Conservation (phyloP, 2,329 filamentous ascomycete species). For the Pestalotiopsis sp. region DNA sequence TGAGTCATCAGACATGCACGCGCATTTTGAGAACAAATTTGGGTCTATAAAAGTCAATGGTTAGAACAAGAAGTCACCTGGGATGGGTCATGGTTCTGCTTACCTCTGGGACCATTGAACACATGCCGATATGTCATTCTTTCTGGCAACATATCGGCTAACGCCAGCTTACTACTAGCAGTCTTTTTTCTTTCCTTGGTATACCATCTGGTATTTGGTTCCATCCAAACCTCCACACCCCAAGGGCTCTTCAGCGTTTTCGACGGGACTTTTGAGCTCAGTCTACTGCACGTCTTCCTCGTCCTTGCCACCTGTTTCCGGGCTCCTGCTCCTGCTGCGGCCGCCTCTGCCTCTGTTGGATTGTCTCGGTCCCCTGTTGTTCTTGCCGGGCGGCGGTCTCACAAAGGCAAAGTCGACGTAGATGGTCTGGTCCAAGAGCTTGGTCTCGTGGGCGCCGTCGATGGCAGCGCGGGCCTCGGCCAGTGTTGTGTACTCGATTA, state of each 20-base stretch:
- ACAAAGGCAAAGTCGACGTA: slow-evolving; percentile 86
- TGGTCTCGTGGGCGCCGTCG: slow-evolving; percentile 74
- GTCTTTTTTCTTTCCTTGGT: not conserved
- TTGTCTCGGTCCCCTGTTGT: slow-evolving; percentile 41
- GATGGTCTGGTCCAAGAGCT: slow-evolving; percentile 80
- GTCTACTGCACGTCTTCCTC: not conserved
- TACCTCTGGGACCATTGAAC: slow-evolving; percentile 1
- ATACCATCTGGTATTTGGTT: not conserved
- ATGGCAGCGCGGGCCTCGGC: slow-evolving; percentile 81
- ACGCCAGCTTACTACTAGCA: slow-evolving; percentile 19
- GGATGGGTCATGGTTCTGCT: not conserved
- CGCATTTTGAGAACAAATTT: not conserved
- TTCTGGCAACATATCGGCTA: slow-evolving; percentile 33
- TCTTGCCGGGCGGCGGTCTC: slow-evolving; percentile 69
- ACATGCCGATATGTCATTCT: slow-evolving; percentile 15
- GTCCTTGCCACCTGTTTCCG: not conserved
- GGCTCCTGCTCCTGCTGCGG: slow-evolving; percentile 50
- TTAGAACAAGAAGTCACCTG: not conserved
- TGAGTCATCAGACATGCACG: not conserved
- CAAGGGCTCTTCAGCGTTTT: not conserved
- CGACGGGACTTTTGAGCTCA: not conserved
- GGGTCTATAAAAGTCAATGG: not conserved
- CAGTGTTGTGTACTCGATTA: slow-evolving; percentile 82
- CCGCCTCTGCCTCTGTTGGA: slow-evolving; percentile 37
- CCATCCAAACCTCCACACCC: not conserved